phyloP scores from a whole-genome alignment of 805 yeast genomes.

The Diddensiella santjacobensis region DNA sequence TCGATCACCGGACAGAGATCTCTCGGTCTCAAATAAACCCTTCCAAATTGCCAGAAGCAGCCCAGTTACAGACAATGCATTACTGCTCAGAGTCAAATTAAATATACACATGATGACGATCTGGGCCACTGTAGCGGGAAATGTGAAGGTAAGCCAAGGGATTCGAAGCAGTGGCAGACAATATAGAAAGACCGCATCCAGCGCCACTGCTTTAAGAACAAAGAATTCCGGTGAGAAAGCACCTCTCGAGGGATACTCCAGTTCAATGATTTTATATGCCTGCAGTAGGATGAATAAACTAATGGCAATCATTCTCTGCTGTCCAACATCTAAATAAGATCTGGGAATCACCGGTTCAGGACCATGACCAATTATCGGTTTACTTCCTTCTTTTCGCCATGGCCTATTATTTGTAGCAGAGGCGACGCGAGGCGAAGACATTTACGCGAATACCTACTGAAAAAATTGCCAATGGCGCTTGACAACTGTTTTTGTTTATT shows the following conservation, averaged over 20 bases:
- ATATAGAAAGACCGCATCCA: constrained; percentile 72
- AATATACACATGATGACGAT: constrained; percentile 44
- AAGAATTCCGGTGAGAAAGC: constrained; percentile 49
- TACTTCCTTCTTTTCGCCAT: constrained; percentile 9
- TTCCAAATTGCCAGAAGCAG: constrained; percentile 24
- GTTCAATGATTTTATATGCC: constrained; percentile 77
- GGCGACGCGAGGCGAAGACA: neutral
- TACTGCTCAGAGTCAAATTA: constrained; percentile 53
- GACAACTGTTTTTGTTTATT: too few species aligned
- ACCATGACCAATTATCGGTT: neutral
- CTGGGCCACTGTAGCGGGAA: constrained; percentile 49
- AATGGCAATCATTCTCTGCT: constrained; percentile 68
- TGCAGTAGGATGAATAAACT: constrained; percentile 72
- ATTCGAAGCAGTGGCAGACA: constrained; percentile 69
- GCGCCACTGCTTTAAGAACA: constrained; percentile 62
- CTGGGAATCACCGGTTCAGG: constrained; percentile 51
- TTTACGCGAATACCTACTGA: too few species aligned
- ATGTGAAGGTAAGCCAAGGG: constrained; percentile 66
- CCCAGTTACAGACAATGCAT: constrained; percentile 17
- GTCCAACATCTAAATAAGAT: constrained; percentile 61
- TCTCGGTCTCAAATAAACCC: constrained; percentile 29
- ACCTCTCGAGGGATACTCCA: constrained; percentile 38
- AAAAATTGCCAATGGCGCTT: too few species aligned
- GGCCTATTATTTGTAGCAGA: constrained; percentile 8
- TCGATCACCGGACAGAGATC: constrained; percentile 33